These are phyloP conservation scores for Chalciporus sp. DNA, from an alignment of 1,284 basidiomycete species.

Conservation along the genomic window DNA sequence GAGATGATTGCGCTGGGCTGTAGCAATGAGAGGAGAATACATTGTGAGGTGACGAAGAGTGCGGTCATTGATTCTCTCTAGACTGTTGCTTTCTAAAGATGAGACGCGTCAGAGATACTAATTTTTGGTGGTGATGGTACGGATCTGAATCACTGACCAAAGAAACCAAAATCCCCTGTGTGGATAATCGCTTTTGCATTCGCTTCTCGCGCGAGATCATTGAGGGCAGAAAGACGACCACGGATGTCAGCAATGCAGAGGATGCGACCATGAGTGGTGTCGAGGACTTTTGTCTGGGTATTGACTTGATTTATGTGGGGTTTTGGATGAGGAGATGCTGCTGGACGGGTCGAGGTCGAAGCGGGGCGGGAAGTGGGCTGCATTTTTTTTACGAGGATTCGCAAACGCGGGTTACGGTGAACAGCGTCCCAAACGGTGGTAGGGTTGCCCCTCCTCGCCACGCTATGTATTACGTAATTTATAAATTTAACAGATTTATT, in stretches of 20 bases:
- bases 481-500: no score
- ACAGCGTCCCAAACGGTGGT: slow-evolving; percentile 1
- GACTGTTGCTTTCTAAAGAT: slow-evolving; percentile 69
- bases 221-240: slow-evolving; percentile 84
- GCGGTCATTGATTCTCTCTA: slow-evolving; percentile 91
- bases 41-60: slow-evolving; percentile 95
- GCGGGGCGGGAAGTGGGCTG: slow-evolving; percentile 54
- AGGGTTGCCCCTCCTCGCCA: neutral
- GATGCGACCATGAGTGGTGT: slow-evolving; percentile 82
- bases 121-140: slow-evolving; percentile 1
- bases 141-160: slow-evolving; percentile 55
- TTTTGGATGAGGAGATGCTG: slow-evolving; percentile 57
- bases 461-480: neutral
- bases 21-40: slow-evolving; percentile 95
- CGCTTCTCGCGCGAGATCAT: slow-evolving; percentile 86
- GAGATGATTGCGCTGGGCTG: slow-evolving; percentile 79
- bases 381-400: slow-evolving; percentile 35
- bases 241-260: slow-evolving; percentile 97
- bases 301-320: slow-evolving; percentile 55
- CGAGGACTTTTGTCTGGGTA: slow-evolving; percentile 76
- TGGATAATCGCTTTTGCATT: slow-evolving; percentile 96
- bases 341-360: slow-evolving; percentile 58
- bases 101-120: slow-evolving; percentile 19
- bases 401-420: slow-evolving; percentile 18
- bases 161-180: slow-evolving; percentile 99